Conservation (phyloP, 345 rosid species). For the Hirschfeldia incana region DNA sequence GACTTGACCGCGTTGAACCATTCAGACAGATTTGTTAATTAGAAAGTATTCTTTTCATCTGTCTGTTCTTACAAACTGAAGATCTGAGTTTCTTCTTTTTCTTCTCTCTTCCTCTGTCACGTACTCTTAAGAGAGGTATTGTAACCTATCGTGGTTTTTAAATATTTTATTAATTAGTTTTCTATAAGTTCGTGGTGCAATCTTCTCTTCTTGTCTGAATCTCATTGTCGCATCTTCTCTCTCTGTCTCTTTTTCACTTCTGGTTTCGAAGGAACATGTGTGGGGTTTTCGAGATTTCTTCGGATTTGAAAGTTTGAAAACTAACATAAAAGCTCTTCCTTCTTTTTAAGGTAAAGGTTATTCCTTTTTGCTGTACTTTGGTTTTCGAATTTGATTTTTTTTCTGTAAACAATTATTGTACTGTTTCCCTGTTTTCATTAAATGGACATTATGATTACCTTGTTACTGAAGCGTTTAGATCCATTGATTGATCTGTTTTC, state of each 20-base stretch:
- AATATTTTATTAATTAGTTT: not conserved
- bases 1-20: conserved; percentile 36
- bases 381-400: not conserved
- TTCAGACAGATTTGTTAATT: conserved; percentile 35
- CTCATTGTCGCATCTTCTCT: conserved; percentile 2
- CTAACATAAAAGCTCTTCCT: not conserved
- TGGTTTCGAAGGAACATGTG: not conserved
- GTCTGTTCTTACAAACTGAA: not conserved
- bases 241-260: conserved; percentile 9
- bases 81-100: conserved; percentile 34
- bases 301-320: conserved; percentile 26
- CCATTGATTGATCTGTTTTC: conserved; percentile 26
- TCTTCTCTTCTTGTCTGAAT: conserved; percentile 23
- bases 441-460: conserved; percentile 4
- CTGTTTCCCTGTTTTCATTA: not conserved
- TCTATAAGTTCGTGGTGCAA: conserved; percentile 27
- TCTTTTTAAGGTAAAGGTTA: conserved; percentile 20
- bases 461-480: conserved; percentile 13
- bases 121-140: conserved; percentile 26
- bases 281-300: conserved; percentile 1
- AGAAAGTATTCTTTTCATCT: conserved; percentile 2
- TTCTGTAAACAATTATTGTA: not conserved
- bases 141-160: not conserved
- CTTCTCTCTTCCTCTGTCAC: conserved; percentile 19
- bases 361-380: not conserved